Base-by-base conservation (phyloP, 805 yeast genomes). In the Allodekkera sacchari region DNA sequence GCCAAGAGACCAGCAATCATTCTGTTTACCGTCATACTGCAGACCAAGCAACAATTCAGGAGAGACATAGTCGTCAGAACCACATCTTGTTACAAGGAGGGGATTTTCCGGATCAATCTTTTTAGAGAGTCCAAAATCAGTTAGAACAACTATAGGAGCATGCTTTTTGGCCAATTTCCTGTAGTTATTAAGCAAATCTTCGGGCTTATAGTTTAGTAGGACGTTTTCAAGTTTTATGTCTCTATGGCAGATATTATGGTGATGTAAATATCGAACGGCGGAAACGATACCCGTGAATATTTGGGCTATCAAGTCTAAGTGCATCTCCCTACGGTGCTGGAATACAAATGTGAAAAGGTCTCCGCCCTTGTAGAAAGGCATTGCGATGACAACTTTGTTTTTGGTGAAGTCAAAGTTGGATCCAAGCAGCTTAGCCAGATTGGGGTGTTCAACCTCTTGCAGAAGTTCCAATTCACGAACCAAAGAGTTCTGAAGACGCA, bases 1-100 rank as follows among this genome's bases (percentile, higher is more conserved):
- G 3, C 98, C 98, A 7, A 88, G 55, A 2, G 96, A 84, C 99
- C 99, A 92, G 13, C 88, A 65, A 53, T 92, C 99, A 30, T 92
- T 80, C 41, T 83, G 75, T 32, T 82, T 70, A 9, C 99, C 99
- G 47, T 89, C 89, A 50, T 92, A 92, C 6, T 85, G 80, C 34
- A 83, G 65, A 1, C 97, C 97, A 74, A 92, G 73, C 23, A 92
- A 61, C 16, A 92, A 59, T 50, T 92, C 99, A 0, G 98, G 99
- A 0, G 96, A 80, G 6, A 92, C 95, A 47, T 92, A 92, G 52
- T 92, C 98, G 41, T 84, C 96, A 1, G 95, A 83, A 0, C 99
- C 98, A 55, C 98, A 92, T 38, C 97, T 60, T 1, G 97, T 89
- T 3, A 83, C 69, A 17, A 94, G 64, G 35, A 79, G 45, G 17